Evolutionary conservation across 768 basidiomycete species (phyloP), one percentile per base, ranked within the genome.

Genomic region (Amyloporia xantha): DNA sequence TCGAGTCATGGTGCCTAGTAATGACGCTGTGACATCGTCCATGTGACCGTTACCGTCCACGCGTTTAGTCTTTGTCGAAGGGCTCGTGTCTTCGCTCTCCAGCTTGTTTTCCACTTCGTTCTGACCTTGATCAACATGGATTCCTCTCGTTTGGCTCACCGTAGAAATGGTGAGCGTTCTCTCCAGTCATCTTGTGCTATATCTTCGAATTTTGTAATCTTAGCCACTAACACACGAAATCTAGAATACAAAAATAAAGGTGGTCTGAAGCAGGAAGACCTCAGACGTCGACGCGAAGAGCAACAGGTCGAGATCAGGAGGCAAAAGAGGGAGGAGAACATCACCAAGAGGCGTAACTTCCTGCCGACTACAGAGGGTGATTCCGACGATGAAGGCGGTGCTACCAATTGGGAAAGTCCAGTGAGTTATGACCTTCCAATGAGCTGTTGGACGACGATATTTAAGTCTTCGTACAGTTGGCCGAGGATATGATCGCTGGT

Each of bases 241-340:
- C 33, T 61, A 92, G 90, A 81, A 62, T 94, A 89, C 75, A 95
- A 95, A 77, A 86, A 81, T 69, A 93, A 92, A 68, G 86, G 87
- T 54, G 84, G 79, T 57, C 74, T 93, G 55, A 93, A 91, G 67
- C 84, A 82, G 59, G 91, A 95, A 52, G 91, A 98, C 67, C 86
- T 98, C 59, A 83, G 95, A 59, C 86, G 93, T 69, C 85, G 95
- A 67, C 84, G 96, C 51, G 96, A 98, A 68, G 94, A 99, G 66
- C 91, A 95, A 66, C 94, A 98, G 63, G 96, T 99, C 49, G 96
- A 98, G 77, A 97, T 99, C 76, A 80, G 96, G 65, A 81, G 92
- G 64, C 91, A 95, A 73, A 98, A 98, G 73, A 79, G 96, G 59
- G 96, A 99, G 67, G 96, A 99, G 69, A 94, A 93, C 67, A 94